Conservation (phyloP, 805 yeast species). For the Candida michaelii region DNA sequence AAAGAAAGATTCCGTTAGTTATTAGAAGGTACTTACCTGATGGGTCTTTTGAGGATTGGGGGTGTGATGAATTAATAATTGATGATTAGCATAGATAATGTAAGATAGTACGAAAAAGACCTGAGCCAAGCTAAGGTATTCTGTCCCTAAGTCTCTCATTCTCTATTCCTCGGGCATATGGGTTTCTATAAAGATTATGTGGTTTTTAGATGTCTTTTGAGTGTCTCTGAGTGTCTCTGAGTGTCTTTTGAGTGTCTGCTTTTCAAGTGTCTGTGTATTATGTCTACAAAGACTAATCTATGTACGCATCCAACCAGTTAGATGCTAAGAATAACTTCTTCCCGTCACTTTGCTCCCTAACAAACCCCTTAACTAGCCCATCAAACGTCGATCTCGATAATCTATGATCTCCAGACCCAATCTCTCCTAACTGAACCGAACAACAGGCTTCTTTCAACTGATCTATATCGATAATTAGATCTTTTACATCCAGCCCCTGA, state of each 20-base stretch:
- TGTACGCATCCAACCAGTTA: conserved; percentile 58
- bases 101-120: background rate
- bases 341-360: conserved; percentile 56
- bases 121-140: too few species aligned
- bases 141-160: too few species aligned
- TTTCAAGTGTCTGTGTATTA: too few species aligned
- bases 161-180: too few species aligned
- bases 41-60: conserved; percentile 98
- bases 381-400: conserved; percentile 47
- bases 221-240: too few species aligned
- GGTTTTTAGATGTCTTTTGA: too few species aligned
- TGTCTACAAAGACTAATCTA: conserved; percentile 27
- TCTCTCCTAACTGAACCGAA: conserved; percentile 45
- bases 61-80: conserved; percentile 93
- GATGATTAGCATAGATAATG: conserved; percentile 42
- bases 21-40: conserved; percentile 96
- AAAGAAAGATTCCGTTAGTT: conserved; percentile 91
- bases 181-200: too few species aligned
- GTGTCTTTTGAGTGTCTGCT: too few species aligned
- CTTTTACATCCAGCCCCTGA: conserved; percentile 24
- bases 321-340: conserved; percentile 58
- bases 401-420: conserved; percentile 48
- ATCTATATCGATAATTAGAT: conserved; percentile 46
- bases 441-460: conserved; percentile 50
- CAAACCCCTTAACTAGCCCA: conserved; percentile 53